Evolutionary conservation across 305 asterid genomes (phyloP).

Genomic region (Fraxinus xanthoxyloides): DNA sequence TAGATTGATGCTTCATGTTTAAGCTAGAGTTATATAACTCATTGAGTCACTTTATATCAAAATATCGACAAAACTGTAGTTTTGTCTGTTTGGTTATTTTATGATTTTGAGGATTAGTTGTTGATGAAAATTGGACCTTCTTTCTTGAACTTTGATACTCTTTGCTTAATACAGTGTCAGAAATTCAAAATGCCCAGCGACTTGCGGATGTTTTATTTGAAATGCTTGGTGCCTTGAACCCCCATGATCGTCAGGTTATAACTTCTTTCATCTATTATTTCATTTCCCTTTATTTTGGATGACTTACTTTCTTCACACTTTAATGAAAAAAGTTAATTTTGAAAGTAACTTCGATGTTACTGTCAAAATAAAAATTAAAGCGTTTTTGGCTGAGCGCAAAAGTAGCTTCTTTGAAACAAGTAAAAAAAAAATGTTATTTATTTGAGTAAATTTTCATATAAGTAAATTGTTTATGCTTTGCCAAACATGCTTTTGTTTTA

Average conservation of each 20-base stretch:
- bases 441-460: too few species aligned
- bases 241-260: conserved; percentile 68
- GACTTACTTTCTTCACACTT: too few species aligned
- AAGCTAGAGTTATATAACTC: not conserved
- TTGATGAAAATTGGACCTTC: not conserved
- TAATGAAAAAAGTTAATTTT: too few species aligned
- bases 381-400: not conserved
- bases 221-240: conserved; percentile 83
- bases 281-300: not conserved
- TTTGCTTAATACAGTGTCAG: conserved; percentile 53
- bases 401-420: not conserved
- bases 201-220: conserved; percentile 77
- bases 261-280: conserved; percentile 3
- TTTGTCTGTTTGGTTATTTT: not conserved
- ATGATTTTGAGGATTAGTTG: not conserved
- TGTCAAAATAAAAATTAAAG: not conserved
- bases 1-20: not conserved
- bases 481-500: not conserved
- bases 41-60: conserved; percentile 16
- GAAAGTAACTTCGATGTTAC: too few species aligned
- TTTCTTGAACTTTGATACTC: not conserved
- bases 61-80: conserved; percentile 17
- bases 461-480: not conserved
- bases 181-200: conserved; percentile 85
- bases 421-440: too few species aligned